A percentile compares a stretch with the other conserved stretches of the same genome.
phyloP scores from a whole-genome alignment of 129 eudicot species.

The Lactuca sativa region DNA sequence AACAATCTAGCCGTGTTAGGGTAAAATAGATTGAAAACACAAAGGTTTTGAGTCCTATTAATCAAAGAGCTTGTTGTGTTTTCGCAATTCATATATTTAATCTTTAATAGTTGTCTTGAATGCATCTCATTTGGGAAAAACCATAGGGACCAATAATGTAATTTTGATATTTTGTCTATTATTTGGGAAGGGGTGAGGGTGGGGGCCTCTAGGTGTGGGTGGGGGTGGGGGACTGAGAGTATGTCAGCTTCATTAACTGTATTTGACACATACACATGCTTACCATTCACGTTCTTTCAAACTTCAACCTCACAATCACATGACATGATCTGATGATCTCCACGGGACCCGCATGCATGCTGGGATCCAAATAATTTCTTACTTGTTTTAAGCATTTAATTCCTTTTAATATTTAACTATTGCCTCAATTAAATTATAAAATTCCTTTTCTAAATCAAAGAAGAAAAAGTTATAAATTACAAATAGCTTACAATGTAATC shows the following conservation, averaged over 20 bases:
- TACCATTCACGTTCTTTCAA: conserved; percentile 16
- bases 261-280: conserved; percentile 29
- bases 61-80: too few species aligned
- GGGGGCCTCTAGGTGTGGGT: too few species aligned
- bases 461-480: not conserved
- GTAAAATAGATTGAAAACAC: too few species aligned
- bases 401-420: not conserved
- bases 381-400: not conserved
- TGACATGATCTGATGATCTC: conserved; percentile 27
- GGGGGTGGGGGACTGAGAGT: not conserved
- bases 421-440: not conserved
- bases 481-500: not conserved
- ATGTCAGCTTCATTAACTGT: conserved; percentile 10
- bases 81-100: too few species aligned
- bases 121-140: too few species aligned
- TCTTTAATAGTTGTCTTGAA: too few species aligned
- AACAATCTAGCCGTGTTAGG: too few species aligned
- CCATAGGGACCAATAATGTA: too few species aligned
- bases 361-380: conserved; percentile 13
- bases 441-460: not conserved
- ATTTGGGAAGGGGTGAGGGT: too few species aligned
- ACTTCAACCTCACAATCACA: conserved; percentile 30
- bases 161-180: too few species aligned
- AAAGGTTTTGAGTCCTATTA: too few species aligned
- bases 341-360: conserved; percentile 29